Conservation (phyloP, 495 filamentous ascomycete species). For the Aeminium ludgeri region DNA sequence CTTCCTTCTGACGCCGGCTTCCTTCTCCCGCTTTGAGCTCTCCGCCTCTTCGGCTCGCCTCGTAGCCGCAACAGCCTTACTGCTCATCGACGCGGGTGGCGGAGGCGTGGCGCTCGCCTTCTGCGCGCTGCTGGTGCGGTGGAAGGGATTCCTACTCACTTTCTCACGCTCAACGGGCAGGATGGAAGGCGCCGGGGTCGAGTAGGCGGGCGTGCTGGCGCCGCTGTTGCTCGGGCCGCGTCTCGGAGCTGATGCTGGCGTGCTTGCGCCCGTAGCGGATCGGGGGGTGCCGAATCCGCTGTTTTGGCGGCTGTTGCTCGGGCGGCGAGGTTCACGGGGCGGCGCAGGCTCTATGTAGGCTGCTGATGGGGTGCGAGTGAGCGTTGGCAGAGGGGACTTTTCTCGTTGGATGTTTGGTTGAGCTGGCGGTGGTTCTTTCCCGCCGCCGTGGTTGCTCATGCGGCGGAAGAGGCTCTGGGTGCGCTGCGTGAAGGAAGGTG, state of each 20-base stretch:
- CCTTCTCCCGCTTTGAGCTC: neutral
- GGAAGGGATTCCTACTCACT: slow-evolving; percentile 7
- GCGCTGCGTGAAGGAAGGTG: slow-evolving; percentile 7
- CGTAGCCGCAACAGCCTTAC: neutral
- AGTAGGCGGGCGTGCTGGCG: neutral
- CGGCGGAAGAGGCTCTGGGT: slow-evolving; percentile 15
- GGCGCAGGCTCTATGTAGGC: slow-evolving; percentile 4
- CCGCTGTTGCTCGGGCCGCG: neutral
- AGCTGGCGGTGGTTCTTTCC: neutral
- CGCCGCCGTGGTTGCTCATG: slow-evolving; percentile 8
- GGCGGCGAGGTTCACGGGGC: slow-evolving; percentile 5
- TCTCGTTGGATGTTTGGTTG: neutral
- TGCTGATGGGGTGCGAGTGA: slow-evolving; percentile 10
- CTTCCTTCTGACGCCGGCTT: neutral
- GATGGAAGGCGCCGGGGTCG: neutral
- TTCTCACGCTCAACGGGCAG: neutral
- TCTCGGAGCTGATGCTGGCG: slow-evolving; percentile 1
- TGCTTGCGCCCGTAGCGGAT: neutral
- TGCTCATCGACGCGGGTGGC: neutral
- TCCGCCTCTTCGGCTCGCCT: neutral
- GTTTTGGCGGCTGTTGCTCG: slow-evolving; percentile 1
- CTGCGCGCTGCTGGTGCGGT: slow-evolving; percentile 2
- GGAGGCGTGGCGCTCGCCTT: neutral
- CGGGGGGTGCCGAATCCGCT: neutral
- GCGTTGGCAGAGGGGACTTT: slow-evolving; percentile 10